Conservation (phyloP, 2,329 filamentous ascomycete species). For the Phyllosticta capitalensis region DNA sequence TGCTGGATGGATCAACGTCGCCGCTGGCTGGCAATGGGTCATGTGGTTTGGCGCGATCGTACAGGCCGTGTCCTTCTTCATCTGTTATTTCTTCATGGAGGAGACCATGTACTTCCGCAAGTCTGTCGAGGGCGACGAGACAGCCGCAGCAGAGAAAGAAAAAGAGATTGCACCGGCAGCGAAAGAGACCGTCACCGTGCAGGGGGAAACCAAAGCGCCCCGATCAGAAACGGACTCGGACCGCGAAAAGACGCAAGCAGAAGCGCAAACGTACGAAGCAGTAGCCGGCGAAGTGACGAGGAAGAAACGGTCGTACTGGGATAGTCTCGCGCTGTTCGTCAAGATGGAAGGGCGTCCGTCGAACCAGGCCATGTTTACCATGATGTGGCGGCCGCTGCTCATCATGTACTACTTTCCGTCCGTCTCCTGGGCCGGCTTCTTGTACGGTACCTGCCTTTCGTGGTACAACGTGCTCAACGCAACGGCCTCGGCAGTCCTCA, state of each 20-base stretch:
- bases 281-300: not conserved
- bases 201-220: not conserved
- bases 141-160: not conserved
- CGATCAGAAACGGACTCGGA: not conserved
- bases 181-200: not conserved
- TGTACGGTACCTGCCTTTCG: conserved; percentile 28
- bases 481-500: conserved; percentile 30
- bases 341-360: conserved; percentile 9
- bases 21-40: conserved; percentile 27
- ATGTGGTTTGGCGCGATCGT: conserved; percentile 47
- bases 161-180: not conserved
- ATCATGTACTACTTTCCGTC: conserved; percentile 21
- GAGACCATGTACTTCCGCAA: conserved; percentile 44
- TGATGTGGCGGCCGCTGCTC: conserved; percentile 4
- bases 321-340: conserved; percentile 24
- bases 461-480: conserved; percentile 37
- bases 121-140: conserved; percentile 1
- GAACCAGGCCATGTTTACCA: conserved; percentile 24
- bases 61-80: conserved; percentile 37
- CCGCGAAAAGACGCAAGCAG: not conserved
- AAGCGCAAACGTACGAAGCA: not conserved
- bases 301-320: conserved; percentile 16
- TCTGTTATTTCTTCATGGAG: conserved; percentile 51
- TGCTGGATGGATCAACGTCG: conserved; percentile 26
- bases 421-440: conserved; percentile 30